Evolutionary conservation across 2,329 filamentous ascomycete species (phyloP).

Genomic region (Penicillium sp.): DNA sequence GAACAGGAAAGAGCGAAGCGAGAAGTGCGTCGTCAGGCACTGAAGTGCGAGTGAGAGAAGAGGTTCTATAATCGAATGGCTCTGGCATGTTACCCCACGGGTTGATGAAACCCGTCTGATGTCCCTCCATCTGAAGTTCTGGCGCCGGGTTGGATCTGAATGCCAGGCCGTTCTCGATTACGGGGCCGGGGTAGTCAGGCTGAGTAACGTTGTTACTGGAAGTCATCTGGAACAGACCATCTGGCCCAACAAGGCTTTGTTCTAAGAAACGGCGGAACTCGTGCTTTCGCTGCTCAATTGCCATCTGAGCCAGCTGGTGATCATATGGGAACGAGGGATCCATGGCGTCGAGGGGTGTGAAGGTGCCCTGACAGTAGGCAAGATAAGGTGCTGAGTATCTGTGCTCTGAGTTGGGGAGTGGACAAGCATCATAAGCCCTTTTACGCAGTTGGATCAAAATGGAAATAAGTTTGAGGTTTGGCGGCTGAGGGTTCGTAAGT

Average conservation of each 20-base stretch:
- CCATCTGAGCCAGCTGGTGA: constrained; percentile 22
- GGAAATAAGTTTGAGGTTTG: constrained; percentile 8
- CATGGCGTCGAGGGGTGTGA: constrained; percentile 21
- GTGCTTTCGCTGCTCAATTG: constrained; percentile 26
- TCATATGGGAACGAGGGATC: constrained; percentile 22
- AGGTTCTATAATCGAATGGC: constrained; percentile 3
- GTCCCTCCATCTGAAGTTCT: constrained; percentile 18
- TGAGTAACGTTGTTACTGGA: constrained; percentile 8
- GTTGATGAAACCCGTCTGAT: constrained; percentile 16
- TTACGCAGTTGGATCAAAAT: constrained; percentile 13
- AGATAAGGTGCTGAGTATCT: background rate
- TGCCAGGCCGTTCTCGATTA: constrained; percentile 24
- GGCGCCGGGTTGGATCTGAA: constrained; percentile 23
- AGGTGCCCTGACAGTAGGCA: background rate
- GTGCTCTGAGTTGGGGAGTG: background rate
- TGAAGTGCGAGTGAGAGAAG: background rate
- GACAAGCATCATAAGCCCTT: constrained; percentile 4
- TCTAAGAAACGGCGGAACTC: constrained; percentile 15
- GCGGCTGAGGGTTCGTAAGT: constrained; percentile 6
- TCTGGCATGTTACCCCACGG: constrained; percentile 8
- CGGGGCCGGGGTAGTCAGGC: constrained; percentile 19
- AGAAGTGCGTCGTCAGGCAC: constrained; percentile 1
- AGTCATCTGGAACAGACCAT: constrained; percentile 14
- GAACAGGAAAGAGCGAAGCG: background rate
- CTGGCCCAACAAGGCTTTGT: constrained; percentile 18